Evolutionary conservation across 257 asterid genomes (phyloP).

Genomic region (Apocynum venetum): DNA sequence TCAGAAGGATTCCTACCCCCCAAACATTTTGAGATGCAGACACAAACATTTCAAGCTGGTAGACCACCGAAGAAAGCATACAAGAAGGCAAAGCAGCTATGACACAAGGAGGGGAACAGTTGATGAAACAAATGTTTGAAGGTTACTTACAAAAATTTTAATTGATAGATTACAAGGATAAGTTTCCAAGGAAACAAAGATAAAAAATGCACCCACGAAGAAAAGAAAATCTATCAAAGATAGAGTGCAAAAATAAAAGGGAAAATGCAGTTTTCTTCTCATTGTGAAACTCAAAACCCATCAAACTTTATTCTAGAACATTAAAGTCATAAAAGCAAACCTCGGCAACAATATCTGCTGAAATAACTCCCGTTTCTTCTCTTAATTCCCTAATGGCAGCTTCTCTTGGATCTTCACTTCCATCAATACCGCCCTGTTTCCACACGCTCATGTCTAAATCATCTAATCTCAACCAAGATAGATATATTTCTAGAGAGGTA

Average conservation of each 20-base stretch:
- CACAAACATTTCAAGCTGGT: not conserved
- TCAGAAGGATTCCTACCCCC: too few relatives aligned
- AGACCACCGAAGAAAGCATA: not conserved
- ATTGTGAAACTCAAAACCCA: slow-evolving; percentile 9
- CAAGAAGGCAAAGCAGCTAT: not conserved
- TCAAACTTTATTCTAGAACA: not conserved
- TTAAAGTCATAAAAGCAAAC: slow-evolving; percentile 26
- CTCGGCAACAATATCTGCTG: slow-evolving; percentile 83
- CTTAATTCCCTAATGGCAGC: slow-evolving; percentile 85
- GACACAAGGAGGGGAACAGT: not conserved
- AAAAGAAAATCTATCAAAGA: not conserved
- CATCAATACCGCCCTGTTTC: slow-evolving; percentile 90
- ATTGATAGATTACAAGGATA: not conserved
- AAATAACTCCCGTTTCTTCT: slow-evolving; percentile 94
- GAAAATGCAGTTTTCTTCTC: not conserved
- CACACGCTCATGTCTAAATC: slow-evolving; percentile 1
- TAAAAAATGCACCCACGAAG: not conserved
- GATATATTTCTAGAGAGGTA: not conserved
- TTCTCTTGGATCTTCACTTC: slow-evolving; percentile 65
- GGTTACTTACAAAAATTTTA: not conserved
- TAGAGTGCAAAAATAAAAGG: not conserved
- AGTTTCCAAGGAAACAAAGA: not conserved
- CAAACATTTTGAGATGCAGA: too few relatives aligned
- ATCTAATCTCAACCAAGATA: not conserved
- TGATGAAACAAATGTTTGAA: not conserved